phyloP scores from a whole-genome alignment of 305 asterid genomes.

The Galium porrigens region DNA sequence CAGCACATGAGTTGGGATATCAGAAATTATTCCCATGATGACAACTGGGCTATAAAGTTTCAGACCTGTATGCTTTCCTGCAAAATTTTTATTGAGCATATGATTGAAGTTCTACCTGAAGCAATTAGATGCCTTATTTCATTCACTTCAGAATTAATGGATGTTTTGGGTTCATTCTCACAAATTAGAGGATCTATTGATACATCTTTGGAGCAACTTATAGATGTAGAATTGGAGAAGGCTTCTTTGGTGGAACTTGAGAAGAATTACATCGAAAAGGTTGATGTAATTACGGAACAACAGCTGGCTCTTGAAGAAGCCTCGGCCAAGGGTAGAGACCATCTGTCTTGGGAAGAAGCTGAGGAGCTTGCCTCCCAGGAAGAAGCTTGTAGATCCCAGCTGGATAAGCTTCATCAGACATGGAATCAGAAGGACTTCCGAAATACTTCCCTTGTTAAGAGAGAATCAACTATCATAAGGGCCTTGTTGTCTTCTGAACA shows the following conservation, averaged over 20 bases:
- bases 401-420: conserved; percentile 75
- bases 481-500: conserved; percentile 47
- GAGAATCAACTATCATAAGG: conserved; percentile 47
- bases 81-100: conserved; percentile 43
- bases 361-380: conserved; percentile 99
- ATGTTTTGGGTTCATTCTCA: conserved; percentile 73
- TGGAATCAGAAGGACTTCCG: conserved; percentile 85
- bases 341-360: conserved; percentile 98
- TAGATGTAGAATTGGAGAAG: conserved; percentile 81
- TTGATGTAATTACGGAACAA: conserved; percentile 76
- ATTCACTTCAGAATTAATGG: conserved; percentile 66
- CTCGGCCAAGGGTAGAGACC: conserved; percentile 79
- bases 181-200: conserved; percentile 79
- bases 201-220: conserved; percentile 75
- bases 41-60: conserved; percentile 58
- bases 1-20: conserved; percentile 33
- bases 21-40: conserved; percentile 23
- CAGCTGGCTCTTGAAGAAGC: conserved; percentile 98
- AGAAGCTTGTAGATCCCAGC: conserved; percentile 88
- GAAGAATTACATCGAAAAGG: conserved; percentile 75
- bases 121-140: conserved; percentile 57
- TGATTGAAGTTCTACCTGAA: conserved; percentile 61
- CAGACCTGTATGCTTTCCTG: conserved; percentile 47
- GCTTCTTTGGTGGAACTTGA: conserved; percentile 70
- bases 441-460: conserved; percentile 54